These are phyloP conservation scores for Aspergillus proliferans DNA, from an alignment of 2,329 filamentous ascomycete genomes.

Conservation along the genomic window DNA sequence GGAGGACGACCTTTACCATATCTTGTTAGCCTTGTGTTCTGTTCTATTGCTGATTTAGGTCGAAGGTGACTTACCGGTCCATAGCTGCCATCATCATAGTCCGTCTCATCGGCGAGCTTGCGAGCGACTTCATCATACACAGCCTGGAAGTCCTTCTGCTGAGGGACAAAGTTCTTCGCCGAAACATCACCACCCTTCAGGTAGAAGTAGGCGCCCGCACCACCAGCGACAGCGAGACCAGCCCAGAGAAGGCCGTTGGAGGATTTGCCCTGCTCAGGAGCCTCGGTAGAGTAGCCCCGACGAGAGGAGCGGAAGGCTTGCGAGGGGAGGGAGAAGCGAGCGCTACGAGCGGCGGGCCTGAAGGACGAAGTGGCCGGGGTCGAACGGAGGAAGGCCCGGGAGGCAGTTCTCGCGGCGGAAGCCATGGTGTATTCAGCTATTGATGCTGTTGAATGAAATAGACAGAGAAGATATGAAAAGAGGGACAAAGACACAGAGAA, in stretches of 20 bases:
- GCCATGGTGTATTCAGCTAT: conserved; percentile 28
- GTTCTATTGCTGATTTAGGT: background rate
- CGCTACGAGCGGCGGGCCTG: conserved; percentile 47
- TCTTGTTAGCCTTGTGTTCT: background rate
- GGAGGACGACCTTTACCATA: background rate
- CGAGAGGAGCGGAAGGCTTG: conserved; percentile 68
- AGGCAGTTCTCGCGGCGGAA: conserved; percentile 36
- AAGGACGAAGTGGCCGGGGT: conserved; percentile 31
- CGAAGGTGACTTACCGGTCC: conserved; percentile 56
- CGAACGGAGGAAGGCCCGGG: conserved; percentile 38
- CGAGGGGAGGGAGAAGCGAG: conserved; percentile 52
- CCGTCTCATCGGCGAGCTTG: conserved; percentile 76
- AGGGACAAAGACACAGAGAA: conserved; percentile 1
- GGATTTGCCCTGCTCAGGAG: conserved; percentile 44
- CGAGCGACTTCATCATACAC: conserved; percentile 84
- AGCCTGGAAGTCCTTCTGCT: conserved; percentile 85
- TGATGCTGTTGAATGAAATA: background rate
- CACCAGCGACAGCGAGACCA: conserved; percentile 55
- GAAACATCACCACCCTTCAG: conserved; percentile 47
- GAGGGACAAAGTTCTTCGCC: conserved; percentile 59
- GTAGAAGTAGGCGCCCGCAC: conserved; percentile 60
- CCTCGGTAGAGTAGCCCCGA: conserved; percentile 72
- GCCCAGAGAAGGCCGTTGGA: conserved; percentile 53
- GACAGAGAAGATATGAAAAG: conserved; percentile 4
- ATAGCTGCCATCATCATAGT: conserved; percentile 96